Evolutionary conservation across 148 eudicot genomes (phyloP).

Genomic region (Rhododendron ferrugineum): DNA sequence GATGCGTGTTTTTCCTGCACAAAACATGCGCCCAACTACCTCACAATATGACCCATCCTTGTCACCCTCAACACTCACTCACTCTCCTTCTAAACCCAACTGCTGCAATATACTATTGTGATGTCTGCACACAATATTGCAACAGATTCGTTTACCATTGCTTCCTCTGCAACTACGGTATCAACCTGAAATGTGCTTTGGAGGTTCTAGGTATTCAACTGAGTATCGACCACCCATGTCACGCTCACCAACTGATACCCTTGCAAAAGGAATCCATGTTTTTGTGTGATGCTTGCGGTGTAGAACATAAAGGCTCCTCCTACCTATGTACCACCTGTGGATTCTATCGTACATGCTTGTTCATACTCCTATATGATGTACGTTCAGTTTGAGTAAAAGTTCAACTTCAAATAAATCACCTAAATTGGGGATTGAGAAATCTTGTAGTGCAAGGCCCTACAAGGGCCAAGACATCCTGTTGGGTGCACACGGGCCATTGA

Average conservation of each 20-base stretch:
- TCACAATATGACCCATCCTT: neutral
- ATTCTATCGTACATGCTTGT: no score
- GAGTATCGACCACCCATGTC: neutral
- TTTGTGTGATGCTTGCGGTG: neutral
- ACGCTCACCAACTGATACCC: neutral
- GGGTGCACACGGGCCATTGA: no score
- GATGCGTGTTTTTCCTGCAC: neutral
- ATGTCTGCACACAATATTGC: neutral
- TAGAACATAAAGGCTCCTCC: neutral
- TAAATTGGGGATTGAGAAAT: no score
- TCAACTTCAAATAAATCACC: no score
- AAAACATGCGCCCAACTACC: neutral
- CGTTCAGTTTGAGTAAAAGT: no score
- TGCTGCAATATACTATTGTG: neutral
- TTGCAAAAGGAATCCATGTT: neutral
- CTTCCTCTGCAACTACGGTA: neutral
- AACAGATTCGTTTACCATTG: neutral
- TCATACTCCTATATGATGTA: no score
- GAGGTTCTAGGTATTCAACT: neutral
- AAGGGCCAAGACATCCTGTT: no score
- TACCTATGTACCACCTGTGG: conserved; percentile 2
- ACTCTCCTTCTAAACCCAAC: neutral
- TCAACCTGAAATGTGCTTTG: neutral
- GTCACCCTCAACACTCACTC: neutral
- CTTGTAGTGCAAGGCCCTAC: no score